Percentiles rank a stretch among this genome's conserved stretches.
Evolutionary conservation across 2,329 filamentous ascomycete species (phyloP).

Genomic region (Ascochyta viciae-villosae): DNA sequence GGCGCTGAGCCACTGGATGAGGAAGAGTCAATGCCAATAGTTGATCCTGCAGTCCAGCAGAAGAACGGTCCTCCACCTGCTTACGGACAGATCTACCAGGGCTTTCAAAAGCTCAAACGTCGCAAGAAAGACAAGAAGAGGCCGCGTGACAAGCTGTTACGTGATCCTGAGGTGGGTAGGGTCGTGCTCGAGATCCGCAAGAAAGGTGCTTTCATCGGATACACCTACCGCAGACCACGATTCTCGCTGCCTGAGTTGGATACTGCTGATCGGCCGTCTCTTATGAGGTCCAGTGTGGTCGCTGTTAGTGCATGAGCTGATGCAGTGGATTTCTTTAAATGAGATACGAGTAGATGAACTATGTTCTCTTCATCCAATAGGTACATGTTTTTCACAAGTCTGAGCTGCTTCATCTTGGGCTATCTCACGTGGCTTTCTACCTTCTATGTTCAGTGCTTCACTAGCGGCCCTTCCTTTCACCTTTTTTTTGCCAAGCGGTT

Average conservation of each 20-base stretch:
- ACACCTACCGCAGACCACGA: slow-evolving; percentile 74
- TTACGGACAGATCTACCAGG: slow-evolving; percentile 12
- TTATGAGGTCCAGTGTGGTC: slow-evolving; percentile 5
- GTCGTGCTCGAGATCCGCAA: slow-evolving; percentile 82
- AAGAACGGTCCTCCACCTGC: not conserved
- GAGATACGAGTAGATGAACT: not conserved
- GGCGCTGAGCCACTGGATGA: slow-evolving; percentile 7
- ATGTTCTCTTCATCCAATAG: not conserved
- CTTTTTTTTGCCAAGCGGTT: not conserved
- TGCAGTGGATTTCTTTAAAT: not conserved
- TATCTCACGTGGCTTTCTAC: not conserved
- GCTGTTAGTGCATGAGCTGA: slow-evolving; percentile 20
- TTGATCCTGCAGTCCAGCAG: not conserved
- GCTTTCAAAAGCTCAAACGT: slow-evolving; percentile 44
- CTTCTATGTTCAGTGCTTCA: not conserved
- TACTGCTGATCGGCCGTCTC: slow-evolving; percentile 11
- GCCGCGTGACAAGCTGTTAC: slow-evolving; percentile 82
- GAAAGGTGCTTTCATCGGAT: slow-evolving; percentile 84
- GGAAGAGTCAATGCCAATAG: not conserved
- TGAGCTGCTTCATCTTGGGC: no score
- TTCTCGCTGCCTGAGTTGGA: slow-evolving; percentile 43
- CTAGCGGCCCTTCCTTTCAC: not conserved
- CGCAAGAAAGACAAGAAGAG: slow-evolving; percentile 75
- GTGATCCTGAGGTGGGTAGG: slow-evolving; percentile 72
- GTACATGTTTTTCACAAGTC: no score